Evolutionary conservation across 2,329 filamentous ascomycete species (phyloP), one percentile per base, ranked within the genome.

Genomic region (Malbranchea cinnamomea): DNA sequence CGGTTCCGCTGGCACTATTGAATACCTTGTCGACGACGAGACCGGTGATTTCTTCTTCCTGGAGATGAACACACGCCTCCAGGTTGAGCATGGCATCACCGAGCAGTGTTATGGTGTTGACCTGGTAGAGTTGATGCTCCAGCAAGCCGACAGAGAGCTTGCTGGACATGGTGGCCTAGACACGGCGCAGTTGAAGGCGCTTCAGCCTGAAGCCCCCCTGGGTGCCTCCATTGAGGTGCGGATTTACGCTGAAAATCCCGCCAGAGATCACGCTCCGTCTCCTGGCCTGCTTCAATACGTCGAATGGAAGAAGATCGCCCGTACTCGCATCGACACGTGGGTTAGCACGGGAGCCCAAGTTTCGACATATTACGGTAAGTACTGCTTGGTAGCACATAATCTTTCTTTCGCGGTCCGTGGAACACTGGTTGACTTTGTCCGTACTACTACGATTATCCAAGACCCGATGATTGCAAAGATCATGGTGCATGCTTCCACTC

Each of bases 1-100:
- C 45, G 77, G 78, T n/a, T 82, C 79, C 5, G 84, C 82, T 6
- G 84, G 84, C 2, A 93, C 84, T 0, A 78, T 93, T 12, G 84
- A 93, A 55, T 93, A 85, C 47, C 78, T 93, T 24, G 75, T 92
- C 4, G 83, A 93, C 52, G 79, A 83, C 48, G 73, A 81, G 43
- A 75, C 73, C 4, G 79, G 74, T 27, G 69, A 78, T 24, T 93
- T 89, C 53, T 93, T 67, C 54, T 71, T 71, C 37, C 49, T 71
- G 0, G 67, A 71, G 41, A 68, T 71, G 65, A 71, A 71, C 39
- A 70, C 67, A 1, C 52, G 67, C 26, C 50, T 71, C 2, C 67
- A 71, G 37, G 67, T 71, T 4, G 67, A 71, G 42, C 67, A 71
- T 41, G 63, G 63, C 0, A 68, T 71, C 18, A 71, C 67, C 0